phyloP scores from a whole-genome alignment of 2,329 filamentous ascomycete species.

The Fusarium sp. region DNA sequence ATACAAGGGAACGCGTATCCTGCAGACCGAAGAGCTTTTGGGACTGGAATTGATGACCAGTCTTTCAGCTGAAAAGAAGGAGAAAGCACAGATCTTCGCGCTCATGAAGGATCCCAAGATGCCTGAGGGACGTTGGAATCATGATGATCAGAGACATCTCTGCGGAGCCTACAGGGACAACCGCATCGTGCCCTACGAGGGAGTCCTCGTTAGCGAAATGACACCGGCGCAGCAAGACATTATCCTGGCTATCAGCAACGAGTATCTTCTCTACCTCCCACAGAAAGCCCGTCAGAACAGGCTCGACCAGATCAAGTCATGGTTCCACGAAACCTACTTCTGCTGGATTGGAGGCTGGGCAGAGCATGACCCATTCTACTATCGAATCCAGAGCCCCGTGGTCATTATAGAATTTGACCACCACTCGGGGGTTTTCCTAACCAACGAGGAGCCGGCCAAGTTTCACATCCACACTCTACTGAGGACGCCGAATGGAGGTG shows the following conservation, averaged over 20 bases:
- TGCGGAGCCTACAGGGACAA: slow-evolving; percentile 78
- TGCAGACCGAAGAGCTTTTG: slow-evolving; percentile 68
- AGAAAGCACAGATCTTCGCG: slow-evolving; percentile 62
- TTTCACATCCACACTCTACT: slow-evolving; percentile 73
- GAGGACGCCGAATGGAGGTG: slow-evolving; percentile 75
- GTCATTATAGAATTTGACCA: slow-evolving; percentile 79
- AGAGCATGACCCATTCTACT: slow-evolving; percentile 72
- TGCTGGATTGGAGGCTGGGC: slow-evolving; percentile 72
- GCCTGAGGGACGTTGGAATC: slow-evolving; percentile 76
- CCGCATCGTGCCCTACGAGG: slow-evolving; percentile 73
- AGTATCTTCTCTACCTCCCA: slow-evolving; percentile 75
- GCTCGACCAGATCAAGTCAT: slow-evolving; percentile 60
- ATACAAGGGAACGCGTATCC: slow-evolving; percentile 70
- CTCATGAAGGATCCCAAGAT: slow-evolving; percentile 69
- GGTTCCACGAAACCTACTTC: slow-evolving; percentile 75
- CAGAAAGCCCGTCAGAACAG: slow-evolving; percentile 60
- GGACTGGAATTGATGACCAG: slow-evolving; percentile 72
- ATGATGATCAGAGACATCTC: slow-evolving; percentile 78
- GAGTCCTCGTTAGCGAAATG: slow-evolving; percentile 63
- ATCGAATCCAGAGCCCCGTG: slow-evolving; percentile 77
- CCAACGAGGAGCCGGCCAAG: slow-evolving; percentile 74
- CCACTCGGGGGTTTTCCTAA: slow-evolving; percentile 78
- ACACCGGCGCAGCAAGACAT: slow-evolving; percentile 58
- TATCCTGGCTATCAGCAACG: slow-evolving; percentile 65
- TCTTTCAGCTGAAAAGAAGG: slow-evolving; percentile 56